These are phyloP conservation scores for Xylaria castorea DNA, from an alignment of 495 filamentous ascomycete genomes.

Conservation along the genomic window DNA sequence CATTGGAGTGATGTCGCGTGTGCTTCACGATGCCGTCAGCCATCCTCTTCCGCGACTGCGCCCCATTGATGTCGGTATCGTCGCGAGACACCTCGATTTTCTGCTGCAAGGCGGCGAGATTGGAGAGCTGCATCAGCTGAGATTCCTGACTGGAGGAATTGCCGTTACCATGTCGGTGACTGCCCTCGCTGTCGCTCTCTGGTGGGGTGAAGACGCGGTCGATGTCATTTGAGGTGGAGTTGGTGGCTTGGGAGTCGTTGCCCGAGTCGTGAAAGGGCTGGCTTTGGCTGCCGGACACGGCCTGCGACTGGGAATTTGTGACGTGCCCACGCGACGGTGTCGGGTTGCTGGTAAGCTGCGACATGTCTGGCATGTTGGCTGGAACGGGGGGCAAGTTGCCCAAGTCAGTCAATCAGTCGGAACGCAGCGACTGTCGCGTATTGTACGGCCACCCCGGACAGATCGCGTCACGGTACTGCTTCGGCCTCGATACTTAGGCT, in stretches of 20 bases:
- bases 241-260: conserved; percentile 51
- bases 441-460: conserved; percentile 16
- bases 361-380: conserved; percentile 30
- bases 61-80: conserved; percentile 35
- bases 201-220: conserved; percentile 56
- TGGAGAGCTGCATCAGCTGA: conserved; percentile 59
- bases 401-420: background rate
- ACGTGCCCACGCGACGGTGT: conserved; percentile 6
- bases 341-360: conserved; percentile 21
- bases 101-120: conserved; percentile 58
- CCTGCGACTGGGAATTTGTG: conserved; percentile 23
- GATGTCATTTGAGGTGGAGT: conserved; percentile 48
- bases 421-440: conserved; percentile 24
- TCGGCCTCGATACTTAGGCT: background rate
- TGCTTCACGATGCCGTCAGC: conserved; percentile 69
- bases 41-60: conserved; percentile 63
- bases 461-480: conserved; percentile 23
- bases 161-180: conserved; percentile 42
- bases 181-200: conserved; percentile 51
- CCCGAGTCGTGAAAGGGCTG: conserved; percentile 42
- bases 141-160: conserved; percentile 54
- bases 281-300: conserved; percentile 29
- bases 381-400: conserved; percentile 5
- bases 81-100: conserved; percentile 48
- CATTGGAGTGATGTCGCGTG: conserved; percentile 45